A percentile compares a stretch with the other conserved stretches of the same genome.
Conservation (phyloP, 768 basidiomycete species). For the Rubroboletus pulcherrimus region DNA sequence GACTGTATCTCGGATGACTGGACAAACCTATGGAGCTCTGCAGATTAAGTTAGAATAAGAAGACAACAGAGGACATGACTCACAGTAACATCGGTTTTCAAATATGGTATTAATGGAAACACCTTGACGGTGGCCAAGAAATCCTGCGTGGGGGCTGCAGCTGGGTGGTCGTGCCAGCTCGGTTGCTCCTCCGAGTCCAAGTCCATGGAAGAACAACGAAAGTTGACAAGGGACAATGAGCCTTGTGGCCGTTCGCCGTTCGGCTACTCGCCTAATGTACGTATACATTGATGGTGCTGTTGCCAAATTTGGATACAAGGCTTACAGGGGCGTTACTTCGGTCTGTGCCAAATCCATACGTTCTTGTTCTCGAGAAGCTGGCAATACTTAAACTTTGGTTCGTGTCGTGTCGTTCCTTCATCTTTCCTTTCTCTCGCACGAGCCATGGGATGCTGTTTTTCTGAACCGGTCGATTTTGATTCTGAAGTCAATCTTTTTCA, state of each 20-base stretch:
- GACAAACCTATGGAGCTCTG: constrained; percentile 30
- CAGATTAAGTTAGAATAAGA: constrained; percentile 7
- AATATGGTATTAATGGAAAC: constrained; percentile 73
- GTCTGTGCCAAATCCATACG: constrained; percentile 25
- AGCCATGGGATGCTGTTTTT: constrained; percentile 57
- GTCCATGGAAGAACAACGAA: constrained; percentile 30
- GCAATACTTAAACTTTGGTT: constrained; percentile 22
- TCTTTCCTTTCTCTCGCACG: constrained; percentile 35
- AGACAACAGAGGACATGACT: constrained; percentile 29
- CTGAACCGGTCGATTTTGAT: constrained; percentile 82
- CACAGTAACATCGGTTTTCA: constrained; percentile 69
- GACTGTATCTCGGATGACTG: neutral
- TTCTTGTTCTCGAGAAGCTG: constrained; percentile 33
- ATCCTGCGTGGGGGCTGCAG: constrained; percentile 52
- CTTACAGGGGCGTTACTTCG: neutral
- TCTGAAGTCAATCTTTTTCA: constrained; percentile 87
- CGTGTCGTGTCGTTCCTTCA: constrained; percentile 23
- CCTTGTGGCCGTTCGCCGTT: no score
- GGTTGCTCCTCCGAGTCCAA: constrained; percentile 31
- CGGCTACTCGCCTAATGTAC: no score
- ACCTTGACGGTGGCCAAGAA: constrained; percentile 63
- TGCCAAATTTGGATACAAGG: constrained; percentile 27
- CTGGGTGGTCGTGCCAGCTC: constrained; percentile 23
- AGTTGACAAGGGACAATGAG: neutral
- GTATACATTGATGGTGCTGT: neutral